These are phyloP conservation scores for Cryptococcus hybrid DNA, from an alignment of 1,284 basidiomycete genomes.

Conservation along the genomic window DNA sequence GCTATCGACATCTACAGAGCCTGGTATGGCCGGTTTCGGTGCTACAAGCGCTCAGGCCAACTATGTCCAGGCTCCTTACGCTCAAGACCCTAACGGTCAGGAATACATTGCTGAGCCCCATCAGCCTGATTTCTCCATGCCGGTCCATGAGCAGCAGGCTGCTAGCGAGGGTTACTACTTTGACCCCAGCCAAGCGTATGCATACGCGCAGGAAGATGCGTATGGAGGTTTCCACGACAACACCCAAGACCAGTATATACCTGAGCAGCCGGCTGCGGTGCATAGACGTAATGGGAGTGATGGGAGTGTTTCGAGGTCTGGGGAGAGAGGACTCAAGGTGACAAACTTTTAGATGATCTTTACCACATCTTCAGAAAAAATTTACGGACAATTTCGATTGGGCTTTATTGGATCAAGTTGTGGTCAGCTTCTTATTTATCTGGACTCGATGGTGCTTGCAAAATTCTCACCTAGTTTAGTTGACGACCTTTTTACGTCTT, in stretches of 20 bases:
- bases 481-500: conserved; percentile 24
- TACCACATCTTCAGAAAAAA: not conserved
- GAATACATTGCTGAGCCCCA: conserved; percentile 5
- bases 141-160: not conserved
- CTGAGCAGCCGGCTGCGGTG: conserved; percentile 2
- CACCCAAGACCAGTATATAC: not conserved
- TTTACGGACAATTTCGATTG: not conserved
- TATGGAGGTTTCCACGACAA: conserved; percentile 24
- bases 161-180: conserved; percentile 33
- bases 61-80: conserved; percentile 11
- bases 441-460: not conserved
- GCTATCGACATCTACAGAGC: conserved; percentile 30
- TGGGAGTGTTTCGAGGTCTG: conserved; percentile 7
- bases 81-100: not conserved
- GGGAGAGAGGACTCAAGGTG: conserved; percentile 10
- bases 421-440: not conserved
- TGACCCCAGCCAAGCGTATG: conserved; percentile 41
- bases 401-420: not conserved
- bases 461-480: not conserved
- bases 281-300: conserved; percentile 8
- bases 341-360: conserved; percentile 3
- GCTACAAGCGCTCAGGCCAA: conserved; percentile 21
- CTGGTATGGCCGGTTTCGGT: conserved; percentile 38
- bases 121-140: conserved; percentile 10
- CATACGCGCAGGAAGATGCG: conserved; percentile 27